Evolutionary conservation across 2,329 filamentous ascomycete species (phyloP).

Genomic region (Alternaria incomplexa): DNA sequence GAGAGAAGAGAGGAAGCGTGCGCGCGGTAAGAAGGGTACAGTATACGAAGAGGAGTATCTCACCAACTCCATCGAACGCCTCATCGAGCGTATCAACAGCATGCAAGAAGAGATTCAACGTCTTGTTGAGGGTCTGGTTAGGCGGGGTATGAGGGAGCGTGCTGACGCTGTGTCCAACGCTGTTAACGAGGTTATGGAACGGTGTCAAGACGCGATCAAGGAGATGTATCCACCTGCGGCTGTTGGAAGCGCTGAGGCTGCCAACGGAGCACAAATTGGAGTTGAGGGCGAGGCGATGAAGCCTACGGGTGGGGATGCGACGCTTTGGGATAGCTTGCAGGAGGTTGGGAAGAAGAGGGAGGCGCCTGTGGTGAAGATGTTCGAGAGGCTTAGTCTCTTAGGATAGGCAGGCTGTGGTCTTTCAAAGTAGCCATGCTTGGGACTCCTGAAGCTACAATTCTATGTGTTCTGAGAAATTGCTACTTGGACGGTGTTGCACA

Average conservation of each 20-base stretch:
- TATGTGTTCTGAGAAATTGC: neutral
- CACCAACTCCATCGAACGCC: conserved; percentile 80
- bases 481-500: neutral
- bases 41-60: conserved; percentile 99
- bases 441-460: neutral
- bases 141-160: conserved; percentile 85
- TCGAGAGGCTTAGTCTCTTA: conserved; percentile 53
- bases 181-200: conserved; percentile 74
- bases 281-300: conserved; percentile 31
- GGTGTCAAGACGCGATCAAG: conserved; percentile 68
- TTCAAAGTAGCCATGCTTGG: neutral
- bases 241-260: neutral
- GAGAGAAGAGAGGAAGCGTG: conserved; percentile 93
- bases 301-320: conserved; percentile 53
- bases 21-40: conserved; percentile 91
- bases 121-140: conserved; percentile 77
- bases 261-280: conserved; percentile 4
- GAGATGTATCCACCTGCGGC: conserved; percentile 54
- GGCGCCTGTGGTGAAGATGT: conserved; percentile 60
- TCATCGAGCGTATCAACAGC: conserved; percentile 81
- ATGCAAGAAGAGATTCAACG: conserved; percentile 74
- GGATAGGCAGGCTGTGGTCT: conserved; percentile 11
- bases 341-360: conserved; percentile 50
- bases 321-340: conserved; percentile 54
- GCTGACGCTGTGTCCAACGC: conserved; percentile 77